Evolutionary conservation across 257 asterid species (phyloP).

Genomic region (Nicotiana undulata): DNA sequence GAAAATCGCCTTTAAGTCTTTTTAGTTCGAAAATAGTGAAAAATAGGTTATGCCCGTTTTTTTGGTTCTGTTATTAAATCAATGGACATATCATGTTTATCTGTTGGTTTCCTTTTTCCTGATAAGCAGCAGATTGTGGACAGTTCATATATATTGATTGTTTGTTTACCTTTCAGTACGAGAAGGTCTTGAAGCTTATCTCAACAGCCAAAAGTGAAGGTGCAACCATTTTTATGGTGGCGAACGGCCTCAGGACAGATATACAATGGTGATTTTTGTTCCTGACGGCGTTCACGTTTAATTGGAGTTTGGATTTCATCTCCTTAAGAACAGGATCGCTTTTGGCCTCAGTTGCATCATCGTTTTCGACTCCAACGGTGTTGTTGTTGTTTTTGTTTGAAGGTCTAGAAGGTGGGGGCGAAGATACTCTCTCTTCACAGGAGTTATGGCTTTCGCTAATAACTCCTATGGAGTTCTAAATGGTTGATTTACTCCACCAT

Average conservation of each 20-base stretch:
- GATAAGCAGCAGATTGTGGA: not conserved
- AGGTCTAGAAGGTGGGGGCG: constrained; percentile 57
- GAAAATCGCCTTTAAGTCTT: too few relatives aligned
- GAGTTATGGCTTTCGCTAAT: constrained; percentile 78
- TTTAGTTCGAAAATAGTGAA: too few relatives aligned
- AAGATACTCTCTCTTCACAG: constrained; percentile 65
- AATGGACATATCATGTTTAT: not conserved
- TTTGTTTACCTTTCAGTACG: constrained; percentile 44
- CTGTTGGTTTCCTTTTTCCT: not conserved
- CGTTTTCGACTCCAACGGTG: constrained; percentile 6
- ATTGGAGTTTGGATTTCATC: too few relatives aligned
- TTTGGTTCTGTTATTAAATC: too few relatives aligned
- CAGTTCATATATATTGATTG: not conserved
- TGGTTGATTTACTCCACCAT: not conserved
- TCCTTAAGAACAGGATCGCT: constrained; percentile 46
- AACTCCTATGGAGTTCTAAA: constrained; percentile 48
- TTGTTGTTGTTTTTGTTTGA: not conserved
- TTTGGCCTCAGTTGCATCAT: constrained; percentile 19
- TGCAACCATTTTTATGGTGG: constrained; percentile 77
- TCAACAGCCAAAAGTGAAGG: constrained; percentile 84
- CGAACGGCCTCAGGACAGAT: constrained; percentile 76
- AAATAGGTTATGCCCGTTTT: too few relatives aligned
- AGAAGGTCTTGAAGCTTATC: constrained; percentile 58
- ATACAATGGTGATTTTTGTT: too few relatives aligned
- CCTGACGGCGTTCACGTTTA: too few relatives aligned